Conservation (phyloP, 129 eudicot genomes). For the Tagetes erecta region DNA sequence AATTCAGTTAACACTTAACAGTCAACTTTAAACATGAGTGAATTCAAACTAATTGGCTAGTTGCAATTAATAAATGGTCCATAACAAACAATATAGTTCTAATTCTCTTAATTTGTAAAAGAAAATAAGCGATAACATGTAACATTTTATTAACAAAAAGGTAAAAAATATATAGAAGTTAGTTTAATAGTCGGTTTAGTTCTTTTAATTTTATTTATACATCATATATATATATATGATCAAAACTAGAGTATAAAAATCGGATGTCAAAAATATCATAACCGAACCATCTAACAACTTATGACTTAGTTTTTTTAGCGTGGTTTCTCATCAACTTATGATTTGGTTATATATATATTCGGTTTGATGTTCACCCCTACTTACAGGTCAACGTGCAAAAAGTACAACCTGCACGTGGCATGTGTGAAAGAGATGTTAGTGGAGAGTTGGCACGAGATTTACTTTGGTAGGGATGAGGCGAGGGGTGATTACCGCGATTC, state of each 20-base stretch:
- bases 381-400: conserved; percentile 45
- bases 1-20: not conserved
- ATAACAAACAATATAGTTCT: not conserved
- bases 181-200: not conserved
- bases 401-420: conserved; percentile 60
- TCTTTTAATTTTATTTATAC: not conserved
- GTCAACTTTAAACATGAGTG: not conserved
- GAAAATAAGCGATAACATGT: not conserved
- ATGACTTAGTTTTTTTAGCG: not conserved
- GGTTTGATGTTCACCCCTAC: not conserved
- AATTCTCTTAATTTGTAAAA: too few species aligned
- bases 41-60: not conserved
- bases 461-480: conserved; percentile 33
- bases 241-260: not conserved
- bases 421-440: conserved; percentile 68
- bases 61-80: not conserved
- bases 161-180: not conserved
- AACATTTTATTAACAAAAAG: not conserved
- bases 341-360: not conserved
- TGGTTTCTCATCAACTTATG: not conserved
- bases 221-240: not conserved
- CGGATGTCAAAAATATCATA: not conserved
- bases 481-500: conserved; percentile 8
- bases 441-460: conserved; percentile 58
- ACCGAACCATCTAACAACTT: not conserved